Evolutionary conservation across 495 filamentous ascomycete genomes (phyloP), one percentile per base, ranked within the genome.

Genomic region (Hypoxylon lienhwacheense): DNA sequence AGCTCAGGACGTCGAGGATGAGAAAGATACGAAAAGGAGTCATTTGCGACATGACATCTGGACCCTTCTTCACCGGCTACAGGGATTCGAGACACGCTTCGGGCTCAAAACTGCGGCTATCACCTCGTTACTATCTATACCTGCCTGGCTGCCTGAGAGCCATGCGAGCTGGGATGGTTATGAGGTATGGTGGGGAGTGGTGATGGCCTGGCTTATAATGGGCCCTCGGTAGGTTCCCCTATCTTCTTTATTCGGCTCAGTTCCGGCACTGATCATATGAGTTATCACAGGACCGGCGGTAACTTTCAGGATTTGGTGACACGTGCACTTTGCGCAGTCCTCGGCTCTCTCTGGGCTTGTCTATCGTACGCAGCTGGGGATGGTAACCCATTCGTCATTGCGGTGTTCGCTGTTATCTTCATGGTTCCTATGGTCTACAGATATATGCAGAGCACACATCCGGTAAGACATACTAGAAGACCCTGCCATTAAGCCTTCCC

Each of bases 131-230:
- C 61, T 83, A 7, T 74, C 80, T 5, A 58, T 81, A 33, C 80
- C 80, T 7, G 81, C 78, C 11, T 83, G 79, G 73, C 59, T 80
- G 5, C 19, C 47, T 2, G 47, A 70, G 16, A 71, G 68, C 48
- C 39, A 64, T 32, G 53, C 41, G 4, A 83, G 77, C 80, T 83
- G 79, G 74, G 74, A 80, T 55, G 51, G 64, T 3, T 69, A 78
- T 44, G 77, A 80, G 32, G 69, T 64, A 11, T 83, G 80, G 80
- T 83, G 80, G 80, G 68, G 69, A 7, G 79, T 82, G 3, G 67
- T 80, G n/a, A 75, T 76, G 29, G 80, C 73, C 2, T 83, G 80
- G 80, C 57, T 80, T 25, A 81, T 83, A 70, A 77, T 80, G 72
- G 78, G 82, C 50, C 77, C 80, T 24, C 45, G 60, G 66, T 63